phyloP scores from a whole-genome alignment of 208 protist species.

The Trypanosoma melophagium region DNA sequence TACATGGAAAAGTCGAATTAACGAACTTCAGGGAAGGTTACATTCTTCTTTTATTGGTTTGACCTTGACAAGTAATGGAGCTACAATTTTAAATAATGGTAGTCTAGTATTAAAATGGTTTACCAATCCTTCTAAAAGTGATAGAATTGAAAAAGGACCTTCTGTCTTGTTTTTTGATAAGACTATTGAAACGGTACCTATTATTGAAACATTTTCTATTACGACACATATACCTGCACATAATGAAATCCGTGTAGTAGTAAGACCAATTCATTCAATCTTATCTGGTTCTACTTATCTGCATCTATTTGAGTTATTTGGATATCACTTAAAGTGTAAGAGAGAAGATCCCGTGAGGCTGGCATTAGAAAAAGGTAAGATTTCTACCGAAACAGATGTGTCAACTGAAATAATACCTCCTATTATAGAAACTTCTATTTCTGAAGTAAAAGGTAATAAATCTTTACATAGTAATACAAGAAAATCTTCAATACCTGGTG shows the following conservation, averaged over 20 bases:
- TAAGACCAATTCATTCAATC: constrained; percentile 15
- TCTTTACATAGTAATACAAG: too few relatives aligned
- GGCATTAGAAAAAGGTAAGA: not conserved
- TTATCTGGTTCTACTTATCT: constrained; percentile 16
- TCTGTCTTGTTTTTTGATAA: constrained; percentile 10
- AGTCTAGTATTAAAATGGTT: constrained; percentile 18
- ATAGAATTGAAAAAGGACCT: not conserved
- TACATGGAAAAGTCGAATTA: constrained; percentile 18
- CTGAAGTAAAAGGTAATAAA: too few relatives aligned
- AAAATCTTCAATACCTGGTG: too few relatives aligned
- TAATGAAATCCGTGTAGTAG: not conserved
- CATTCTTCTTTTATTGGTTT: constrained; percentile 3
- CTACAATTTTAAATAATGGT: constrained; percentile 7
- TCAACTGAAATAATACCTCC: not conserved
- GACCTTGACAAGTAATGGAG: constrained; percentile 14
- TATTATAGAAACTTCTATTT: not conserved
- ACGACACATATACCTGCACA: not conserved
- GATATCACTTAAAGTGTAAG: constrained; percentile 14
- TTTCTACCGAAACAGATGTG: not conserved
- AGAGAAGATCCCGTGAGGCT: not conserved
- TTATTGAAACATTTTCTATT: constrained; percentile 16
- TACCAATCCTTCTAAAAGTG: not conserved
- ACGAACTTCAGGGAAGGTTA: constrained; percentile 1
- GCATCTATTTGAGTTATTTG: constrained; percentile 9
- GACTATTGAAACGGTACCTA: constrained; percentile 1